Percentiles rank a stretch among this genome's conserved stretches.
Evolutionary conservation across 352 stramenopile genomes (phyloP).

Genomic region (Globisporangium abappressorium): DNA sequence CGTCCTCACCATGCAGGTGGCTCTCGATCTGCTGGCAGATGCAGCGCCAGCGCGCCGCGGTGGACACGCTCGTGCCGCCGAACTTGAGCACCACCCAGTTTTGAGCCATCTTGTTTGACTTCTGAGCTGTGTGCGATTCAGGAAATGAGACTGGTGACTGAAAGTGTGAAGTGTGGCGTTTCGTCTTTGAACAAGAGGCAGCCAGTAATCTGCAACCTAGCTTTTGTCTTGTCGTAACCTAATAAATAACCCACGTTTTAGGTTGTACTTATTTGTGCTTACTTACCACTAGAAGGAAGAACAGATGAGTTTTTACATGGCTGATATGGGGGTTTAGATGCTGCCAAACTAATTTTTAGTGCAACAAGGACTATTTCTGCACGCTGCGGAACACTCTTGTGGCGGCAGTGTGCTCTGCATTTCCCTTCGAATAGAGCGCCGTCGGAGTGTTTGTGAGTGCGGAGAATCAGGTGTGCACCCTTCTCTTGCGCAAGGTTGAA

Average conservation of each 20-base stretch:
- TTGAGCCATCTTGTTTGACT: slow-evolving; percentile 6
- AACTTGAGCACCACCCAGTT: slow-evolving; percentile 89
- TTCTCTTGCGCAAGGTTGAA: neutral
- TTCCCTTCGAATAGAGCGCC: slow-evolving; percentile 7
- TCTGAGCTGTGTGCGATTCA: neutral
- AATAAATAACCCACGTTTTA: neutral
- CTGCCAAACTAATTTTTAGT: neutral
- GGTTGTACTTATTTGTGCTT: neutral
- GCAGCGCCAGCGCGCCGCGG: slow-evolving; percentile 64
- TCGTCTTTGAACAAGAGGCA: neutral
- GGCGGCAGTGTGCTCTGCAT: neutral
- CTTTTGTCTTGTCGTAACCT: neutral
- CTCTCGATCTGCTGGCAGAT: slow-evolving; percentile 73
- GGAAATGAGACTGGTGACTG: slow-evolving; percentile 2
- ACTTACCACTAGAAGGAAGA: neutral
- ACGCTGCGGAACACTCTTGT: slow-evolving; percentile 7
- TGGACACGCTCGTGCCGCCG: slow-evolving; percentile 86
- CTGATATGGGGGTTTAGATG: neutral
- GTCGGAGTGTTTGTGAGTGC: neutral
- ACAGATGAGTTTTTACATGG: neutral
- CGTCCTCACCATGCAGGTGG: slow-evolving; percentile 38
- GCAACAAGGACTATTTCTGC: neutral
- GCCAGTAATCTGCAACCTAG: neutral
- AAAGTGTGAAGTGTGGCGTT: neutral
- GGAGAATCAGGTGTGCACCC: neutral